Evolutionary conservation across 768 basidiomycete genomes (phyloP).

Genomic region (Calocera viscosa): DNA sequence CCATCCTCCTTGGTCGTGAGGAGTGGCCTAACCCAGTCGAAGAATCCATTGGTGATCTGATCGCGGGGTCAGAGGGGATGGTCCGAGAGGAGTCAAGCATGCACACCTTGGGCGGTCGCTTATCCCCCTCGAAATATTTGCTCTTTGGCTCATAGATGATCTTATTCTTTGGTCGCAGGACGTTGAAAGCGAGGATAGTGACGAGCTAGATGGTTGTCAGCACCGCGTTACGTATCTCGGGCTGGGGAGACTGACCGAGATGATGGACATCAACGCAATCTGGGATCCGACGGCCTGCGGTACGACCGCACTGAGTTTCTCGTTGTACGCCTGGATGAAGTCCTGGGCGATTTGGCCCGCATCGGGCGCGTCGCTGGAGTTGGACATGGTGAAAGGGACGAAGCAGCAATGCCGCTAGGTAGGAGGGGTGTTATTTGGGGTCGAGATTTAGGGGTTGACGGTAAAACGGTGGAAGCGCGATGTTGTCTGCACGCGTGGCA

Average conservation of each 20-base stretch:
- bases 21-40: slow-evolving; percentile 85
- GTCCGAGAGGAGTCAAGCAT: slow-evolving; percentile 13
- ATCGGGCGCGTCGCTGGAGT: not conserved
- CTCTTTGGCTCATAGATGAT: slow-evolving; percentile 85
- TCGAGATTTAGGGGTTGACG: not conserved
- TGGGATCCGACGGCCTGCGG: slow-evolving; percentile 30
- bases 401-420: not conserved
- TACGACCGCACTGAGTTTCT: slow-evolving; percentile 24
- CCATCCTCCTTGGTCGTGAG: slow-evolving; percentile 76
- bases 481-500: not conserved
- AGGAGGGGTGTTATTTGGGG: not conserved
- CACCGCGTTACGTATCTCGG: not conserved
- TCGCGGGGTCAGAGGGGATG: slow-evolving; percentile 31
- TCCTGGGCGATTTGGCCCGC: not conserved
- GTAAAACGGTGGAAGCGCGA: not conserved
- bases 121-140: slow-evolving; percentile 72
- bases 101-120: slow-evolving; percentile 41
- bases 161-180: slow-evolving; percentile 85
- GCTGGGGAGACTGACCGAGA: slow-evolving; percentile 21
- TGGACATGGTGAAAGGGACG: not conserved
- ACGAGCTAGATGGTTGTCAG: slow-evolving; percentile 20
- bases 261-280: slow-evolving; percentile 26
- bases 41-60: slow-evolving; percentile 64
- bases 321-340: slow-evolving; percentile 21
- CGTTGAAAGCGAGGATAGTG: slow-evolving; percentile 47